These are phyloP conservation scores for Cokeromyces recurvatus DNA, from an alignment of 371 early-diverging fungal species.

Conservation along the genomic window DNA sequence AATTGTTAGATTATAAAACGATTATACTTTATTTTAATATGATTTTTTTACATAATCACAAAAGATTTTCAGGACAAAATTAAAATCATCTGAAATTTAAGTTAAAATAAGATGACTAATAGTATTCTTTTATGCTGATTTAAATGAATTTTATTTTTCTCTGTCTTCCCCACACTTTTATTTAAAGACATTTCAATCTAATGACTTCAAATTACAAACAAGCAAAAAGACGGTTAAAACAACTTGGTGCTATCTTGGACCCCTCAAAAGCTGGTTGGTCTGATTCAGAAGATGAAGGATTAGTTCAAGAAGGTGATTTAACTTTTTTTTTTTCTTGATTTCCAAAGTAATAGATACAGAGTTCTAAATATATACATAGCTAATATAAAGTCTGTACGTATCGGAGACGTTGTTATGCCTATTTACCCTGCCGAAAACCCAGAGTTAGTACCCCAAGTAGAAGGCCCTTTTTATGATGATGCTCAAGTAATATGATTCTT, in stretches of 20 bases:
- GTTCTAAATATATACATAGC: constrained; percentile 11
- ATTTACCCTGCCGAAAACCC: constrained; percentile 51
- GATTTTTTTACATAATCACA: too few relatives aligned
- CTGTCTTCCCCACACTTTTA: too few relatives aligned
- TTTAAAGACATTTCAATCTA: too few relatives aligned
- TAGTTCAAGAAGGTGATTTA: constrained; percentile 29
- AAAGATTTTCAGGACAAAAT: too few relatives aligned
- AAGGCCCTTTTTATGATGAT: constrained; percentile 58
- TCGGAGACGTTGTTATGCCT: constrained; percentile 64
- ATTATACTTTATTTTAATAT: too few relatives aligned
- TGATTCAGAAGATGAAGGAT: constrained; percentile 47
- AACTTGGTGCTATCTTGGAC: constrained; percentile 36
- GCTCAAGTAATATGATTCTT: constrained; percentile 49
- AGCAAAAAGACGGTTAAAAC: constrained; percentile 42
- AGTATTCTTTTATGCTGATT: too few relatives aligned
- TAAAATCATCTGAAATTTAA: too few relatives aligned
- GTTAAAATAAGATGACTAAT: too few relatives aligned
- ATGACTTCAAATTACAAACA: constrained; percentile 24
- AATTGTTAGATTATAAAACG: too few relatives aligned
- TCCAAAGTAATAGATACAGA: too few relatives aligned
- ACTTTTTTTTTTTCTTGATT: too few relatives aligned
- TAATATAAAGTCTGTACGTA: constrained; percentile 39
- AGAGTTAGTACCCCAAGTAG: constrained; percentile 63
- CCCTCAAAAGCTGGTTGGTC: constrained; percentile 38
- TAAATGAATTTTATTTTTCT: too few relatives aligned